Percentiles rank a stretch among this genome's conserved stretches.
phyloP scores from a whole-genome alignment of 768 basidiomycete genomes.

The Tylopilus plumbeoviolaceoides region DNA sequence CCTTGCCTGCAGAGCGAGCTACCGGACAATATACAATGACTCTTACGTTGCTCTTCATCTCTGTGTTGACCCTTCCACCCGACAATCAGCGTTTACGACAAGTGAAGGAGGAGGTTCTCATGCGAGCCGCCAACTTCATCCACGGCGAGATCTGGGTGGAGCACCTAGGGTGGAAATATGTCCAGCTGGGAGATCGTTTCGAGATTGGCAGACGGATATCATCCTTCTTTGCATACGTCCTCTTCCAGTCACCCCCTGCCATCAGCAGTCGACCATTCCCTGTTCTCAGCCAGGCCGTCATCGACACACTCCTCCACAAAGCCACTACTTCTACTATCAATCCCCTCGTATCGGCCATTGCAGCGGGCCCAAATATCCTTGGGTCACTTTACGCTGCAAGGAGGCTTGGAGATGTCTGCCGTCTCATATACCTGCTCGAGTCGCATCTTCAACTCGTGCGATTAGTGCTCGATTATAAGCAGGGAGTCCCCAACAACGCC shows the following conservation, averaged over 20 bases:
- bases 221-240: conserved; percentile 60
- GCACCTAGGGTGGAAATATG: conserved; percentile 63
- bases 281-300: conserved; percentile 55
- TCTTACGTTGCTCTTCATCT: conserved; percentile 67
- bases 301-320: conserved; percentile 68
- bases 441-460: conserved; percentile 60
- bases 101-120: conserved; percentile 80
- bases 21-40: no score
- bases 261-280: conserved; percentile 56
- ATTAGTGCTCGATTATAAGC: conserved; percentile 62
- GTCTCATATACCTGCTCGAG: conserved; percentile 65
- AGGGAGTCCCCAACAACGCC: conserved; percentile 38
- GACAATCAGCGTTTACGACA: conserved; percentile 60
- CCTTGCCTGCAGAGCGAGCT: no score
- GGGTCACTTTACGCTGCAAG: conserved; percentile 57
- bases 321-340: conserved; percentile 78
- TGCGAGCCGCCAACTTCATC: conserved; percentile 72
- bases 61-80: conserved; percentile 43
- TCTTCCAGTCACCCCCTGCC: conserved; percentile 57
- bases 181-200: conserved; percentile 75
- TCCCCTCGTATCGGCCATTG: conserved; percentile 71
- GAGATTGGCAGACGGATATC: conserved; percentile 72
- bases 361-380: conserved; percentile 56
- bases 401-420: conserved; percentile 64
- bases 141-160: conserved; percentile 88